Evolutionary conservation across 768 basidiomycete genomes (phyloP).

Genomic region (Pulveroboletus sp.): DNA sequence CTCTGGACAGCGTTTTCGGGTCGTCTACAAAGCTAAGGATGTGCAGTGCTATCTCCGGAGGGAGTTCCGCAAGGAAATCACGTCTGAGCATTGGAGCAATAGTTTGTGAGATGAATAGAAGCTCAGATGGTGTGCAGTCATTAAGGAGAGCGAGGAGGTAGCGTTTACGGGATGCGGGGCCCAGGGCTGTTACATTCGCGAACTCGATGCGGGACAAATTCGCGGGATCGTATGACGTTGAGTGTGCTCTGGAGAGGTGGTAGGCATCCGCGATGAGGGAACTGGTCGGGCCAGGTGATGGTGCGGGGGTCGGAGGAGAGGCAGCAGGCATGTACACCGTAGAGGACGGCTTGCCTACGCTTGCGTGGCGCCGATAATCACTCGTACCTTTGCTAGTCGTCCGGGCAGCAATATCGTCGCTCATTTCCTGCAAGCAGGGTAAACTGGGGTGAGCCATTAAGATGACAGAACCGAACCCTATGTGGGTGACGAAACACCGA

Average conservation of each 20-base stretch:
- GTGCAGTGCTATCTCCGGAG: conserved; percentile 69
- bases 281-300: conserved; percentile 52
- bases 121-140: conserved; percentile 55
- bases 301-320: conserved; percentile 59
- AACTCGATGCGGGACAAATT: conserved; percentile 32
- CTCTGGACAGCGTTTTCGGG: conserved; percentile 63
- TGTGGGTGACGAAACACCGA: background rate
- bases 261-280: conserved; percentile 37
- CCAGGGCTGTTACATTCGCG: conserved; percentile 28
- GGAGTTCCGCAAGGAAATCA: conserved; percentile 54
- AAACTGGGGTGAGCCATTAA: conserved; percentile 12
- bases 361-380: conserved; percentile 16
- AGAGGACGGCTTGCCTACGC: conserved; percentile 19
- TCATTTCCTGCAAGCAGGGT: conserved; percentile 2
- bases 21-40: conserved; percentile 76
- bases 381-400: conserved; percentile 7
- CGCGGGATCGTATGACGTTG: conserved; percentile 19
- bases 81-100: conserved; percentile 61
- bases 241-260: conserved; percentile 14
- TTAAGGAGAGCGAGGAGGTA: conserved; percentile 48
- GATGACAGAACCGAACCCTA: background rate
- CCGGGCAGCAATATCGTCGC: conserved; percentile 10
- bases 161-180: conserved; percentile 42
- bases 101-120: conserved; percentile 62
- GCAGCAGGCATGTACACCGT: conserved; percentile 49